Evolutionary conservation across 331 rosid genomes (phyloP), one percentile per base, ranked within the genome.

Genomic region (Rhamnella rubrinervis): DNA sequence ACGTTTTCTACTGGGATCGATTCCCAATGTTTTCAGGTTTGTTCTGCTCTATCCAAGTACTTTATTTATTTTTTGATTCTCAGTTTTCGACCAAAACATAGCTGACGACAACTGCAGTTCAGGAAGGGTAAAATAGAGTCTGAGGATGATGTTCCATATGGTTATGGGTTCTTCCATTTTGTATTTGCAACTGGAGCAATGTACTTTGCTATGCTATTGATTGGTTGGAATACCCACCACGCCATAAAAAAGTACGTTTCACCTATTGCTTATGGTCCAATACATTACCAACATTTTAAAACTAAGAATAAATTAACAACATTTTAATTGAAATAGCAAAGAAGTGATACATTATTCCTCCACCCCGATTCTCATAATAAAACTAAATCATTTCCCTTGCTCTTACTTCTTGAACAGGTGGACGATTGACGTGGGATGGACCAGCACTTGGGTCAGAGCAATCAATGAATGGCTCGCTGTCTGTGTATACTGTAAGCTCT

Each of bases 391-490:
- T 38, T 55, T 55, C 25, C 19, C 19, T 21, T 69, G 23, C 3
- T 25, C 47, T 35, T 77, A 2, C 3, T 31, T 31, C 5, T 4
- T 63, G 19, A 68, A 73, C 84, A 91, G 99, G 84, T 95, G 96
- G 97, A 87, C 97, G 38, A 89, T 95, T 76, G 99, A 91, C 73
- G 97, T 91, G 23, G 97, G 99, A 0, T 95, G 99, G 99, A 89
- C 96, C 69, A 95, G 99, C 73, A 77, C 96, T 16, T 95, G 97
- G 97, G 97, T 95, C 80, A 87, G 93, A 82, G 87, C 89, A 65
- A 93, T 89, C 15, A 95, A 95, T 74, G 99, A 95, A 70, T 95
- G 96, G 99, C 79, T 95, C 66, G 96, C 96, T 15, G 99, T 89
- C 56, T 89, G 93, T 77, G 87, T 95, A 5, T 95, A 89, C 74